A percentile compares a stretch with the other conserved stretches of the same genome.
These are phyloP conservation scores for Blastobotrys americana DNA, from an alignment of 805 yeast genomes.

Conservation along the genomic window DNA sequence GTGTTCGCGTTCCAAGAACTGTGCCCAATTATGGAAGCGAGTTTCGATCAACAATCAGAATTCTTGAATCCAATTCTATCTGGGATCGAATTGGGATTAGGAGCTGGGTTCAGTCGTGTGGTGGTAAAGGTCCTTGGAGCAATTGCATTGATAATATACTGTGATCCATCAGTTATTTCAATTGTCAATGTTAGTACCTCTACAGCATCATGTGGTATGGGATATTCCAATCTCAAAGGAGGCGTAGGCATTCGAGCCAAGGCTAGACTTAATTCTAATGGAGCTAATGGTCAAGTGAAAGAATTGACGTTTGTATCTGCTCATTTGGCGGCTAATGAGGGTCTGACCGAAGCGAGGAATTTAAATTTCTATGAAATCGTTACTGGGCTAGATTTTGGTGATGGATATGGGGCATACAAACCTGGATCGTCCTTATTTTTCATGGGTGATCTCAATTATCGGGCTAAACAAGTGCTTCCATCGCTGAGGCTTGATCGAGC, in stretches of 20 bases:
- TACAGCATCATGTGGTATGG: constrained; percentile 40
- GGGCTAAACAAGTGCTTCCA: constrained; percentile 37
- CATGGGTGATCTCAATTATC: constrained; percentile 81
- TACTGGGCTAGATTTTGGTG: constrained; percentile 50
- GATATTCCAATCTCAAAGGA: constrained; percentile 65
- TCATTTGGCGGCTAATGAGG: constrained; percentile 79
- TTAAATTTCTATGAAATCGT: constrained; percentile 44
- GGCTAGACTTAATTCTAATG: constrained; percentile 23
- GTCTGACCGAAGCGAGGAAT: constrained; percentile 48
- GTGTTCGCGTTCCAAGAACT: constrained; percentile 33
- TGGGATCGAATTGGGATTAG: constrained; percentile 22
- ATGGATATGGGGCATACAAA: constrained; percentile 46
- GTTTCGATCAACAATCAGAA: constrained; percentile 20
- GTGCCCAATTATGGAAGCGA: constrained; percentile 29
- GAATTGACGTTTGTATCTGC: constrained; percentile 57
- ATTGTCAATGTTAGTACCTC: constrained; percentile 28
- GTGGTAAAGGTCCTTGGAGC: constrained; percentile 26
- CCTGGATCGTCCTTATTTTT: constrained; percentile 56
- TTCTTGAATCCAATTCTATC: constrained; percentile 24
- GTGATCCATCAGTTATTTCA: constrained; percentile 21
- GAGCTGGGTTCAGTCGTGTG: constrained; percentile 11
- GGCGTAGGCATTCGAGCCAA: constrained; percentile 55
- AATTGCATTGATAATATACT: constrained; percentile 25
- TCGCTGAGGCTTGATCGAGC: not conserved
- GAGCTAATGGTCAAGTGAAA: constrained; percentile 9